Base-by-base conservation (phyloP, 2,329 filamentous ascomycete genomes). In the Aspergillus sp. region DNA sequence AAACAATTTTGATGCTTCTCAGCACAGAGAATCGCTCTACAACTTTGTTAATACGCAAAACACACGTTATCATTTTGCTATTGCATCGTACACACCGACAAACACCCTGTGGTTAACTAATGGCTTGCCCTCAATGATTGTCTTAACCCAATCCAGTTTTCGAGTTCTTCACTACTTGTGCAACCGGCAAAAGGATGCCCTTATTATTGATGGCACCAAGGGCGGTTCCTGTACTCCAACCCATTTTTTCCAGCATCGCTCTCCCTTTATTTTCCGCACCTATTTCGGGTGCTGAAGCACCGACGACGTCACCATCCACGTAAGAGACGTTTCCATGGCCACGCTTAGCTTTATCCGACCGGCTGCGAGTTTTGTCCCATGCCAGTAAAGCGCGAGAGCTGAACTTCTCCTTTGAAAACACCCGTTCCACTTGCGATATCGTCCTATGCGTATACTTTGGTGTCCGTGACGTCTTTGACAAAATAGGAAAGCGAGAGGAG, bases 171-270 rank as follows among this genome's bases (percentile, higher is more conserved):
- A 99, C 89, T 24, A 95, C 85, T 62, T 96, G 93, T 24, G 86
- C 83, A 22, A 99, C 89, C 0, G 93, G 93, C 60, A 91, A 85
- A 62, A 96, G 75, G 52, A 96, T 95, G 32, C 95, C 95, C 73
- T 95, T 90, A 72, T 96, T 96, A 62, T 96, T 87, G 1, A 80
- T 71, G 11, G 90, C 85, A 52, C 95, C 95, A 1, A 99, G 81
- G 1, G 89, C 90, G 69, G 88, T 96, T 5, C 95, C 95, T 52
- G 83, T 88, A 60, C 85, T 89, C 93, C 95, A 99, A 3, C 95
- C 95, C 95, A 98, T 98, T 76, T 95, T 98, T 77, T 96, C 91
- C 62, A 99, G 77, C 86, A 99, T 90, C 3, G 86, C 85, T 50
- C 91, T 85, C 11, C 95, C 95, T 64, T 86, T 91, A 71, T 96